A percentile compares a stretch with the other conserved stretches of the same genome.
Evolutionary conservation across 257 asterid species (phyloP).

Genomic region (Solanum commersonii): DNA sequence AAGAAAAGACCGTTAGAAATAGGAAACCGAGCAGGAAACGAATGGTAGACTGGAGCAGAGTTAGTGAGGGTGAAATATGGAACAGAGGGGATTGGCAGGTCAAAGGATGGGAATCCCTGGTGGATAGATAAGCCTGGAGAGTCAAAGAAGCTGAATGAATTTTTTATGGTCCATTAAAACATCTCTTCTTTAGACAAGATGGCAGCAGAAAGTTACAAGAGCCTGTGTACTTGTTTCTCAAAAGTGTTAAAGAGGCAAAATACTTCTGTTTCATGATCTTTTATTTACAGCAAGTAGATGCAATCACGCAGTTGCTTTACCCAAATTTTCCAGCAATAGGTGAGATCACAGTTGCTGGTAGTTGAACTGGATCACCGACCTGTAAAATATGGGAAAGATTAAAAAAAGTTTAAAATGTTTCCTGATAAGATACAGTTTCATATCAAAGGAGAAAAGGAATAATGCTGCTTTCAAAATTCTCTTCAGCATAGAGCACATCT

Average conservation of each 20-base stretch:
- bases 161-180: neutral
- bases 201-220: neutral
- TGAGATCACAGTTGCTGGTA: constrained; percentile 95
- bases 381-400: constrained; percentile 11
- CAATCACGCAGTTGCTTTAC: constrained; percentile 29
- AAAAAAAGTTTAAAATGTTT: neutral
- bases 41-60: neutral
- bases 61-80: neutral
- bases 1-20: neutral
- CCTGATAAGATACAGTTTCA: neutral
- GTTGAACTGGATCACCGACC: constrained; percentile 99
- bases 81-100: neutral
- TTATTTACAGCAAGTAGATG: neutral
- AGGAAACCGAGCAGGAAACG: neutral
- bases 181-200: neutral
- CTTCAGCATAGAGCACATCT: neutral
- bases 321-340: constrained; percentile 62
- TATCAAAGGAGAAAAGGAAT: neutral
- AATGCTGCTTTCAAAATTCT: neutral
- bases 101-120: neutral
- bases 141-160: neutral
- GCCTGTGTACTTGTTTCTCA: neutral
- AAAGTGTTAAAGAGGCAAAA: neutral
- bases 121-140: neutral
- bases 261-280: neutral